Evolutionary conservation across 108 stramenopile species (phyloP).

Genomic region (Fistulifera pelliculosa): DNA sequence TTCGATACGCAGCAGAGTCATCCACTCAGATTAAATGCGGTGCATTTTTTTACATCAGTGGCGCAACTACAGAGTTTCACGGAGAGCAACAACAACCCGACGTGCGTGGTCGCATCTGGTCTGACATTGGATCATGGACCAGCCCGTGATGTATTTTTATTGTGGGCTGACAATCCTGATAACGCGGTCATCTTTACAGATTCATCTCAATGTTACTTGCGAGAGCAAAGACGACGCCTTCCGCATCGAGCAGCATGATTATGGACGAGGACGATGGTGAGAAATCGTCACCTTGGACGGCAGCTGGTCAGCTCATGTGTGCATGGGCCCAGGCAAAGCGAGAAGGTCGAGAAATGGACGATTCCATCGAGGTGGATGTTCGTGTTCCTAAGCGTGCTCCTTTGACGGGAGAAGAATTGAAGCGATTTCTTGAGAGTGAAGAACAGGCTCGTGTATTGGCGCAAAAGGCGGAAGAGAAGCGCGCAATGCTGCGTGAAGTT

Average conservation of each 20-base stretch:
- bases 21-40: not conserved
- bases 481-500: constrained; percentile 77
- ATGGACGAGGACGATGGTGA: constrained; percentile 6
- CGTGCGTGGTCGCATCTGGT: constrained; percentile 70
- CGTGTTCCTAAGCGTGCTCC: constrained; percentile 54
- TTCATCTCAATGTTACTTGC: constrained; percentile 44
- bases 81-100: constrained; percentile 32
- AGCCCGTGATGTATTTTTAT: constrained; percentile 68
- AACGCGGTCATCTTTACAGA: constrained; percentile 76
- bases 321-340: constrained; percentile 75
- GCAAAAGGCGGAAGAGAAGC: constrained; percentile 50
- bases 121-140: constrained; percentile 72
- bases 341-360: constrained; percentile 77
- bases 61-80: constrained; percentile 47
- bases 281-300: constrained; percentile 35
- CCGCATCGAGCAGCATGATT: constrained; percentile 1
- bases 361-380: constrained; percentile 65
- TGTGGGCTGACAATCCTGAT: constrained; percentile 73
- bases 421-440: constrained; percentile 61
- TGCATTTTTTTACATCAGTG: constrained; percentile 43
- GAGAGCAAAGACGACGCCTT: constrained; percentile 13
- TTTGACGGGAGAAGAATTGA: constrained; percentile 54
- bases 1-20: constrained; percentile 4
- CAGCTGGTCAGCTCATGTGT: constrained; percentile 62
- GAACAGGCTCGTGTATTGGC: constrained; percentile 38